Evolutionary conservation across 164 flowering plant species (phyloP).

Genomic region (Nymphaea thermarum): DNA sequence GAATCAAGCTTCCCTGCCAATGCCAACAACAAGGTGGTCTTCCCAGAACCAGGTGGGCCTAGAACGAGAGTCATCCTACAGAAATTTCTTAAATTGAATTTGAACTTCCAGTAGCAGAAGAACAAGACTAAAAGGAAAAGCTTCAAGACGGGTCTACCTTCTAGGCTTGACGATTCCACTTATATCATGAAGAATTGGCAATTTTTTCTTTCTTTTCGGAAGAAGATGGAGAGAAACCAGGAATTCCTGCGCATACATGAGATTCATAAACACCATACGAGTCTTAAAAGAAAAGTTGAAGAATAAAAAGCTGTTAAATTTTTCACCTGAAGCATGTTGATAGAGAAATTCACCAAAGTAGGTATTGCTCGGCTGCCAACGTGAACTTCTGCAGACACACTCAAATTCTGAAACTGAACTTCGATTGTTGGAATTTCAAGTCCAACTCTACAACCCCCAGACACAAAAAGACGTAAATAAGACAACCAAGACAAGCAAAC

Average conservation of each 20-base stretch:
- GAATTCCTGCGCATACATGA: conserved; percentile 2
- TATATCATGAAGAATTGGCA: conserved; percentile 54
- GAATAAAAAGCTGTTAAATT: background rate
- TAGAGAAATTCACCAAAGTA: conserved; percentile 37
- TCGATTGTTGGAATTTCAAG: conserved; percentile 71
- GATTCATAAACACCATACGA: background rate
- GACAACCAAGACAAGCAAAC: no score
- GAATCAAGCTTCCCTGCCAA: conserved; percentile 77
- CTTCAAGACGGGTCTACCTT: conserved; percentile 24
- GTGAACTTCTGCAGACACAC: conserved; percentile 57
- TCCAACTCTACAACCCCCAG: conserved; percentile 45
- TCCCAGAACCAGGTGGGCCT: conserved; percentile 94
- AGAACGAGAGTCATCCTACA: conserved; percentile 70
- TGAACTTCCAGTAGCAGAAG: background rate
- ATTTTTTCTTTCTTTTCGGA: conserved; percentile 5
- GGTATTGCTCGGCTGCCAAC: conserved; percentile 76
- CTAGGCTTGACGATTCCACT: conserved; percentile 83
- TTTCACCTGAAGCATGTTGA: conserved; percentile 10
- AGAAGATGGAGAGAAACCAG: conserved; percentile 7
- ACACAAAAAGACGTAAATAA: no score
- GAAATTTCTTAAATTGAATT: background rate
- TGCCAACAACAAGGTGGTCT: conserved; percentile 78
- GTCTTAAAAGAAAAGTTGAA: background rate
- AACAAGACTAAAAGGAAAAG: background rate
- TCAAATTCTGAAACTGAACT: conserved; percentile 67